These are phyloP conservation scores for Durusdinium trenchii DNA, from an alignment of 73 alveolate species.

Conservation along the genomic window DNA sequence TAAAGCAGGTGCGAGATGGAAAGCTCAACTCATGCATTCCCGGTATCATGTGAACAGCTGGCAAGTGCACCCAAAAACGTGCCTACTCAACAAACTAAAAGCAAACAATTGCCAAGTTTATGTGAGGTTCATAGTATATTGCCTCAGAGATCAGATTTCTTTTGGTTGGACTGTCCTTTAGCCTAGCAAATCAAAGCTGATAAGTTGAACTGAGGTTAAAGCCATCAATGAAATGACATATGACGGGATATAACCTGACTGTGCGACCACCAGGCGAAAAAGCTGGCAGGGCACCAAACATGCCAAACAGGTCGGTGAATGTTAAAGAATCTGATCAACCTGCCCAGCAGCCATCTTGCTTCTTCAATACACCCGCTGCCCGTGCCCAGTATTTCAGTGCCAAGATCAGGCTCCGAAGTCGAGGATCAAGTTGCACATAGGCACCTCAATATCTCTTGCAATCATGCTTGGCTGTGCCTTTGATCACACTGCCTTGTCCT, in stretches of 20 bases:
- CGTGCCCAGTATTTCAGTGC: slow-evolving; percentile 79
- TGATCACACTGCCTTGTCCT: too few species aligned
- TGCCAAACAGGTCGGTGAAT: background rate
- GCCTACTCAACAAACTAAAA: background rate
- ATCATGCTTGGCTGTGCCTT: background rate
- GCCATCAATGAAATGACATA: slow-evolving; percentile 63
- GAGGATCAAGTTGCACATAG: slow-evolving; percentile 68
- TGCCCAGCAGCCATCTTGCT: slow-evolving; percentile 34
- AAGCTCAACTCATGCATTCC: background rate
- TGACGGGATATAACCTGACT: slow-evolving; percentile 33
- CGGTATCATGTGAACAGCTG: too few species aligned
- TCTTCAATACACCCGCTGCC: slow-evolving; percentile 42
- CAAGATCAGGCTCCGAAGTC: slow-evolving; percentile 49
- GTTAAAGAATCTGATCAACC: background rate
- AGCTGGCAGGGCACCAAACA: background rate
- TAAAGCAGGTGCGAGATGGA: background rate
- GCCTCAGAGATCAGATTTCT: background rate
- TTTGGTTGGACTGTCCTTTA: too few species aligned
- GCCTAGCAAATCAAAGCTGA: background rate
- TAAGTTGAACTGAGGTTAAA: background rate
- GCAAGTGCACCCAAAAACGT: too few species aligned
- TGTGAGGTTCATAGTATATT: slow-evolving; percentile 38
- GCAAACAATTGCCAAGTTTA: background rate
- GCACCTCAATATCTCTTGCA: slow-evolving; percentile 20
- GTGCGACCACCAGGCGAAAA: background rate